Base-by-base conservation (phyloP, 73 alveolate genomes). In the Tetrahymena malaccensis region DNA sequence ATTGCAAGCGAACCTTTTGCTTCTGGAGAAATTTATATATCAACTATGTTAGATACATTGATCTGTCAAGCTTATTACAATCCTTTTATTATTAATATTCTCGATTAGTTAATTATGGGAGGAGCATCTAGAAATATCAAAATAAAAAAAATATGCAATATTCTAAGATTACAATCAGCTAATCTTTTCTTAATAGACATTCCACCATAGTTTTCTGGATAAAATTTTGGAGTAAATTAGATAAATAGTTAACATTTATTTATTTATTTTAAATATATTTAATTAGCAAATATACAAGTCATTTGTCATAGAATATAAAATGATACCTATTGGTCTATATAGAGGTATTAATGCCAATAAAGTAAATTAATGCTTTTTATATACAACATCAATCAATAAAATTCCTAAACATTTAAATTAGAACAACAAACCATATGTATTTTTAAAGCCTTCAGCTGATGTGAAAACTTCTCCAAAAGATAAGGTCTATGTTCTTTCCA, bases 1-100 rank as follows among this genome's bases (percentile, higher is more conserved):
- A 97, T 97, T 94, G 96, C 96, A 43, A 98, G 99, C 89, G 98
- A 97, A 94, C 99, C 99, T 43, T 99, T 99, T 97, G 99, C 99
- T 1, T 97, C 99, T 43, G 99, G 99, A 9, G 99, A 99, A 96
- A 98, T 99, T 16, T 99, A 97, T 96, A 98, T 99, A 84, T 97
- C 99, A 22, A 95, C 98, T 13, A 96, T 99, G 98, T 96, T 99
- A n/a, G 99, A 99, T 94, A 98, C 99, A n/a, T 96, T 99, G 94
- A 98, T 98, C 95, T 99, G 99, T 85, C 97, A 99, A 94, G 99
- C 99, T 12, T 98, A 96, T 97, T 99, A 98, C 97, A 98, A 98
- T 94, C 99, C 99, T 0, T 98, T 97, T 94, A 98, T 99, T 27
- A 97, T 99, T 31, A 98, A 98, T 70, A 98, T 98, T 37, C 93